phyloP scores from a whole-genome alignment of 768 basidiomycete genomes.

The Xanthoconium stramineum region DNA sequence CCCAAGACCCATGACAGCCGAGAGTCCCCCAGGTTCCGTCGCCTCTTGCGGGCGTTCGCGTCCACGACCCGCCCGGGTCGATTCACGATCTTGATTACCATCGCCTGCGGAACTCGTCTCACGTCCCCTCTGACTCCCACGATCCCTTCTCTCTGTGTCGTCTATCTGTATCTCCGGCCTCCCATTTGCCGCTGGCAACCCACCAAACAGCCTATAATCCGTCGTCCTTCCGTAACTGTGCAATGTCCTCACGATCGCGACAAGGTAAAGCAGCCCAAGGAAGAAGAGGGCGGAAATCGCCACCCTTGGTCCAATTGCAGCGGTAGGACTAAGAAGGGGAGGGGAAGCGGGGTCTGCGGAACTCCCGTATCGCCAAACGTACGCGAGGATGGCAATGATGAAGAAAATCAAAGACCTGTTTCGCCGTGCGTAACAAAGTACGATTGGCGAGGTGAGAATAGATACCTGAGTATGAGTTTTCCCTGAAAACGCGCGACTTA shows the following conservation, averaged over 20 bases:
- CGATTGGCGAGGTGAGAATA: not conserved
- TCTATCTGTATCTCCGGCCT: not conserved
- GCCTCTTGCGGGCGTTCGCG: conserved; percentile 9
- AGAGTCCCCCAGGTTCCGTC: conserved; percentile 16
- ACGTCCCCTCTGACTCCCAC: conserved; percentile 3
- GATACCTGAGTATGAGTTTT: not conserved
- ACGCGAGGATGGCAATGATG: conserved; percentile 58
- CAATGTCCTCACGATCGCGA: conserved; percentile 59
- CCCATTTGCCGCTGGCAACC: not conserved
- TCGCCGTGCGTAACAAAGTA: not conserved
- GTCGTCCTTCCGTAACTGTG: conserved; percentile 47
- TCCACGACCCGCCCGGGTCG: conserved; percentile 6
- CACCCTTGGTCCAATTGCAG: conserved; percentile 51
- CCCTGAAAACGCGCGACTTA: conserved; percentile 20
- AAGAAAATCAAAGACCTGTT: conserved; percentile 67
- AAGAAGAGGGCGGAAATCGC: conserved; percentile 51
- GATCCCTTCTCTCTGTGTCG: not conserved
- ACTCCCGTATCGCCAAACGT: conserved; percentile 63
- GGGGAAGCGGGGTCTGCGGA: conserved; percentile 36
- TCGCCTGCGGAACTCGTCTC: not conserved
- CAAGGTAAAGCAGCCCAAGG: conserved; percentile 60
- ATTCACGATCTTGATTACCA: not conserved
- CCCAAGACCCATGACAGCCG: conserved; percentile 28
- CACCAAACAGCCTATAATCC: not conserved
- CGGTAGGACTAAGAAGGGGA: conserved; percentile 34